Base-by-base conservation (phyloP, 495 filamentous ascomycete species). In the Daldinia decipiens region DNA sequence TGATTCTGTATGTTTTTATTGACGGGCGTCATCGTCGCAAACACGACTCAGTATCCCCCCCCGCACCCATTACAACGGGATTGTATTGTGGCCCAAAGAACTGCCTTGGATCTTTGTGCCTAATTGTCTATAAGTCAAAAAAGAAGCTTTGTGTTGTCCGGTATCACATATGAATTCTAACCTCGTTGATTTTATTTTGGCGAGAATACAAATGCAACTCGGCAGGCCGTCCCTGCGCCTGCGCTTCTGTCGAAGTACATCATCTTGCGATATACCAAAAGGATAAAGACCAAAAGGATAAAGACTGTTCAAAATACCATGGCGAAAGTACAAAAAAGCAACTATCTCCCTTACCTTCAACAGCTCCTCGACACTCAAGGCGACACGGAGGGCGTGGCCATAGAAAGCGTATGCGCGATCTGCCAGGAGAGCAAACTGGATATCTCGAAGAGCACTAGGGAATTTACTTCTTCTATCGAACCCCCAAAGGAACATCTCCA, bases 261-360 rank as follows among this genome's bases (percentile, higher is more conserved):
- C 43, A 38, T 47, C 32, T 39, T 34, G 8, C 34, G 24, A 59
- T 39, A 58, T 21, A 19, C 7, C 15, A 45, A 40, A 72, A 65
- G 24, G 47, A n/a, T n/a, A n/a, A n/a, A n/a, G n/a, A 62, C 6
- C 15, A 45, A 40, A 72, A 65, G 24, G 47, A 62, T 51, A 63
- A 59, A 66, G 32, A 62, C 58, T 19, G 62, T 54, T 5, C 5
- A n/a, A 3, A n/a, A 50, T 27, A 59, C 6, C 15, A 71, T 56
- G 67, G 65, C 62, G 61, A 61, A 31, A 39, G 55, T 67, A 17
- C 67, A 66, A 53, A 59, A 54, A 34, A 71, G 67, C 65, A 77
- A 71, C 43, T 75, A 73, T 39, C 68, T 75, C 21, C 64, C 69
- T 38, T 72, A 77, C 39, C 63, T 77, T 17, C 69, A 71, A 43